phyloP scores from a whole-genome alignment of 2,329 filamentous ascomycete species.

The Passalora sequoiae region DNA sequence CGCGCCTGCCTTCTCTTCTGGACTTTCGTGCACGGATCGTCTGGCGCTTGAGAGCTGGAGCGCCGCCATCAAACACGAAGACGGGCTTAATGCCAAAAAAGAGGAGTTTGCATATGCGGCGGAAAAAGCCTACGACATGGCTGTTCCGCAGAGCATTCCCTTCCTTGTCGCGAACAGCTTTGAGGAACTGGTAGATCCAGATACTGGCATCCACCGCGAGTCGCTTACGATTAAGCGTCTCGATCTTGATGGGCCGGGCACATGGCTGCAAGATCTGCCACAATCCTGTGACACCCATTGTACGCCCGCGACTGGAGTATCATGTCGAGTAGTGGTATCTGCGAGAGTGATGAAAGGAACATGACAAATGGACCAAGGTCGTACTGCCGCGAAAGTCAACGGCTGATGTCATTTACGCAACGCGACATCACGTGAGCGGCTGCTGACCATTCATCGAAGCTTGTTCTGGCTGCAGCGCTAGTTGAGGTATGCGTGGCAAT shows the following conservation, averaged over 20 bases:
- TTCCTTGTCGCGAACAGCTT: conserved; percentile 97
- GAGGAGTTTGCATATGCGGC: conserved; percentile 92
- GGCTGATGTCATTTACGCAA: too few relatives aligned
- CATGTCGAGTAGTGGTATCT: conserved; percentile 1
- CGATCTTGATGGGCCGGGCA: conserved; percentile 90
- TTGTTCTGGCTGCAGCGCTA: too few relatives aligned
- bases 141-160: conserved; percentile 94
- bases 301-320: neutral
- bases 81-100: conserved; percentile 96
- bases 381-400: too few relatives aligned
- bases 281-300: conserved; percentile 95
- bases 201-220: conserved; percentile 97
- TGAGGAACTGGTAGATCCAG: conserved; percentile 99
- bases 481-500: too few relatives aligned
- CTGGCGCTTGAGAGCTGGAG: conserved; percentile 81
- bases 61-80: conserved; percentile 96
- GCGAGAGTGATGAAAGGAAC: too few relatives aligned
- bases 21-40: conserved; percentile 76
- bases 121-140: conserved; percentile 96
- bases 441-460: too few relatives aligned
- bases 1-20: conserved; percentile 77
- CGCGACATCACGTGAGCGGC: too few relatives aligned
- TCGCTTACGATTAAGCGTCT: conserved; percentile 91
- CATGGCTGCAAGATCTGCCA: conserved; percentile 96
- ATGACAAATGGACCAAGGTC: too few relatives aligned